These are phyloP conservation scores for Colletotrichum spinosum DNA, from an alignment of 2,329 filamentous ascomycete genomes.

Conservation along the genomic window DNA sequence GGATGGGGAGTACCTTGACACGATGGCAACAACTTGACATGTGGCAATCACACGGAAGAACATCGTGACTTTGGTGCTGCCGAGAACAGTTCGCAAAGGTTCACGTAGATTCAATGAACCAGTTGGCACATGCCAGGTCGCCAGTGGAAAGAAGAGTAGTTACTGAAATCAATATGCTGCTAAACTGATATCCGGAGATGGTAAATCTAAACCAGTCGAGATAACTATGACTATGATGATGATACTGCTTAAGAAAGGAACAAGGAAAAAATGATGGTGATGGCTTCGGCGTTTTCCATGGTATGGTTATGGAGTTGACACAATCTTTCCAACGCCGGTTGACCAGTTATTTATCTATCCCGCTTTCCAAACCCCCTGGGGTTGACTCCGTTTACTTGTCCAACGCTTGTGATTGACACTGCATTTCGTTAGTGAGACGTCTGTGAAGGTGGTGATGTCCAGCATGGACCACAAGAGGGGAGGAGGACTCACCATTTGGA, in stretches of 20 bases:
- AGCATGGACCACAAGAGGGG: not conserved
- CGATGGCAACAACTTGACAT: no score
- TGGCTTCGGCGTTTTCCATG: no score
- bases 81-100: no score
- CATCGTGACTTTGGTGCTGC: no score
- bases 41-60: no score
- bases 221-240: slow-evolving; percentile 5
- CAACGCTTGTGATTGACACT: slow-evolving; percentile 38
- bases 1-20: no score
- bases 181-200: no score
- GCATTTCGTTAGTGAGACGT: not conserved
- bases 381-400: slow-evolving; percentile 23
- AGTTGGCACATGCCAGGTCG: no score
- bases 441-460: no score
- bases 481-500: slow-evolving; percentile 26
- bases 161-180: no score
- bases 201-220: slow-evolving; percentile 2
- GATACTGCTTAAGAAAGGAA: not conserved
- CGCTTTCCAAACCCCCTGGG: not conserved
- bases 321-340: slow-evolving; percentile 18
- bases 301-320: slow-evolving; percentile 3
- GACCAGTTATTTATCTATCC: slow-evolving; percentile 1
- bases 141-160: no score
- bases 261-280: not conserved
- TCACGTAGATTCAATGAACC: no score